A percentile compares a stretch with the other conserved stretches of the same genome.
phyloP scores from a whole-genome alignment of 2,329 filamentous ascomycete genomes.

The Fulvia fulva region DNA sequence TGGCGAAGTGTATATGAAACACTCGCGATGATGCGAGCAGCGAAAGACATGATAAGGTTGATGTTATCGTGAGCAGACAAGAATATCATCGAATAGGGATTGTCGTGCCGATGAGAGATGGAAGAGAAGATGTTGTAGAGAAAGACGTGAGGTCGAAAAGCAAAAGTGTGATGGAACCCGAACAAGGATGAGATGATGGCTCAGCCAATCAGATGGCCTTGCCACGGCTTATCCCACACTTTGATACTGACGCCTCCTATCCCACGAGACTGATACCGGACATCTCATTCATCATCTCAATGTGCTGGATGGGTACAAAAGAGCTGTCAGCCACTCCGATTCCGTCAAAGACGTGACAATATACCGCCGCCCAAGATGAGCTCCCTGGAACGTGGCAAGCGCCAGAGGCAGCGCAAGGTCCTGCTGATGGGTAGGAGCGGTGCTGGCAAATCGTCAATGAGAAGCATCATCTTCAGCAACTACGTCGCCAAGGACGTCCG shows the following conservation, averaged over 20 bases:
- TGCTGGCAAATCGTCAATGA: constrained; percentile 96
- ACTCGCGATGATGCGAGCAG: background rate
- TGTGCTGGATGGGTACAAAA: background rate
- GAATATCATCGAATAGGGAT: background rate
- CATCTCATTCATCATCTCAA: background rate
- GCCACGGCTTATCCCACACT: background rate
- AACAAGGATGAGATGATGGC: background rate
- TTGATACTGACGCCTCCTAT: background rate
- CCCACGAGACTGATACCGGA: background rate
- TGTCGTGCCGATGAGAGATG: background rate
- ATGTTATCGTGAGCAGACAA: background rate
- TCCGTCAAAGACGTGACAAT: background rate
- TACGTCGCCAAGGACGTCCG: constrained; percentile 96
- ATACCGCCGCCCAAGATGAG: constrained; percentile 20
- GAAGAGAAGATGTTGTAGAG: background rate
- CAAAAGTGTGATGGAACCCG: background rate
- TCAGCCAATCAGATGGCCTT: background rate
- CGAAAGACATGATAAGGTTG: background rate
- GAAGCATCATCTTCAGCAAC: constrained; percentile 98
- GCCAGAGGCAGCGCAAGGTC: constrained; percentile 53
- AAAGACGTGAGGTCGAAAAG: background rate
- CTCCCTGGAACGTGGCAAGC: constrained; percentile 37
- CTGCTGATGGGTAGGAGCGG: constrained; percentile 81
- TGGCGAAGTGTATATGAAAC: background rate
- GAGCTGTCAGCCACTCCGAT: background rate